Evolutionary conservation across 768 basidiomycete species (phyloP), one percentile per base, ranked within the genome.

Genomic region (Agrocybe praecox): DNA sequence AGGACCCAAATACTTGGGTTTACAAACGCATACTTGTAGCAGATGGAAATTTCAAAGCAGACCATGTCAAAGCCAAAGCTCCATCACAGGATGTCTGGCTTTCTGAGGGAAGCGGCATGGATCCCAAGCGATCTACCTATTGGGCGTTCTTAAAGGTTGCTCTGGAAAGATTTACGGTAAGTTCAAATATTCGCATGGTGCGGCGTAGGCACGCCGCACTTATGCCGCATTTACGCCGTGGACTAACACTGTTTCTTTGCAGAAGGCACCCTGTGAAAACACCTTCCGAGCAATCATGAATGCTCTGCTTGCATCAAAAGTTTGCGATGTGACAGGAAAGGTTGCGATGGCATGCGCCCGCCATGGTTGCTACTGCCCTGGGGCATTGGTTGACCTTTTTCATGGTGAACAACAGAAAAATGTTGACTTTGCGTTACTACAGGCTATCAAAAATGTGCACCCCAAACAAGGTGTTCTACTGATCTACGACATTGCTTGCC

Each of bases 191-290:
- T 29, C 9, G 9, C 9, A 29, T 29, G 4, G 9, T 29, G 26
- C 26, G 26, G 26, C 26, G 26, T 9, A 29, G n/a, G n/a, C n/a
- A n/a, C n/a, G n/a, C n/a, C n/a, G n/a, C n/a, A 29, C 9, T 29
- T 29, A 9, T 9, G 26, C 26, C 26, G 26, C 26, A 9, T 9
- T 9, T 29, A 4, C 26, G 26, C 26, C 26, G 9, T 5, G 4
- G 26, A 29, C 26, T 29, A 5, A 29, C 26, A 40, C 14, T 15
- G 4, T 40, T 40, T 14, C 14, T 29, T n/a, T 49, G 22, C n/a
- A 61, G 60, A 61, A 61, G 45, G 60, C 56, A 2, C 48, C 56
- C 17, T 61, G 60, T 17, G 60, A 58, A 48, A 61, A 58, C 29
- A 29, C 51, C 24, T 61, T 61, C 36, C 26, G 47, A 2, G 56